Evolutionary conservation across 2,329 filamentous ascomycete genomes (phyloP).

Genomic region (Cryphonectria nitschkei): DNA sequence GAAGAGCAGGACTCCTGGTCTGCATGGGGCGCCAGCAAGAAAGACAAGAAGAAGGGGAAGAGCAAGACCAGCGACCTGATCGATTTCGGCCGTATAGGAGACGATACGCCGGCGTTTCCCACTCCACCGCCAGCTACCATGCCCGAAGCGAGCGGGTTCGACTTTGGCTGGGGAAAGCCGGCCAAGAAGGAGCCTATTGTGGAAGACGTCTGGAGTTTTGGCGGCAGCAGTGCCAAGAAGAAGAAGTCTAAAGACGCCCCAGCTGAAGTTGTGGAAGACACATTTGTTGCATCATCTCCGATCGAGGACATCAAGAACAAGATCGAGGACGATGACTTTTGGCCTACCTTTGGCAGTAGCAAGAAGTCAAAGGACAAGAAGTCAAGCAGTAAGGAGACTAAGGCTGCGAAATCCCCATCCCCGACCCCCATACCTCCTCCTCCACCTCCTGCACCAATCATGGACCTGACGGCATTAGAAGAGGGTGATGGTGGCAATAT

Average conservation of each 20-base stretch:
- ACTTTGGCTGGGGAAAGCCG: constrained; percentile 38
- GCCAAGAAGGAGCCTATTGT: constrained; percentile 44
- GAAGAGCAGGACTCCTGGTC: constrained; percentile 37
- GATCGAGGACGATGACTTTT: constrained; percentile 40
- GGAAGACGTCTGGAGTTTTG: constrained; percentile 44
- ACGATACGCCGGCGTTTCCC: constrained; percentile 26
- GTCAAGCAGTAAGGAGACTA: constrained; percentile 39
- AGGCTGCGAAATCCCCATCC: constrained; percentile 47
- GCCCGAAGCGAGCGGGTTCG: constrained; percentile 35
- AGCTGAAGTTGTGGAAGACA: constrained; percentile 48
- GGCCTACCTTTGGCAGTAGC: constrained; percentile 48
- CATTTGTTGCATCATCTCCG: constrained; percentile 50
- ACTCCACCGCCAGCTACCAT: constrained; percentile 15
- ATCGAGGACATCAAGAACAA: constrained; percentile 47
- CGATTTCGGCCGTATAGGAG: constrained; percentile 27
- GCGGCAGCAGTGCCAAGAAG: constrained; percentile 48
- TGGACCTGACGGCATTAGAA: constrained; percentile 51
- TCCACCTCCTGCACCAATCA: constrained; percentile 38
- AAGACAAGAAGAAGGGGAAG: constrained; percentile 37
- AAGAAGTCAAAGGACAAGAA: constrained; percentile 50
- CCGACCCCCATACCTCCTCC: constrained; percentile 49
- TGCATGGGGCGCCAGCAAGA: constrained; percentile 33
- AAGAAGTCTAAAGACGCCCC: constrained; percentile 57
- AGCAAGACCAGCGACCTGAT: constrained; percentile 27
- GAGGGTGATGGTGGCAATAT: constrained; percentile 40